Base-by-base conservation (phyloP, 1,284 basidiomycete species). In the Microbotryomycetes sp. region DNA sequence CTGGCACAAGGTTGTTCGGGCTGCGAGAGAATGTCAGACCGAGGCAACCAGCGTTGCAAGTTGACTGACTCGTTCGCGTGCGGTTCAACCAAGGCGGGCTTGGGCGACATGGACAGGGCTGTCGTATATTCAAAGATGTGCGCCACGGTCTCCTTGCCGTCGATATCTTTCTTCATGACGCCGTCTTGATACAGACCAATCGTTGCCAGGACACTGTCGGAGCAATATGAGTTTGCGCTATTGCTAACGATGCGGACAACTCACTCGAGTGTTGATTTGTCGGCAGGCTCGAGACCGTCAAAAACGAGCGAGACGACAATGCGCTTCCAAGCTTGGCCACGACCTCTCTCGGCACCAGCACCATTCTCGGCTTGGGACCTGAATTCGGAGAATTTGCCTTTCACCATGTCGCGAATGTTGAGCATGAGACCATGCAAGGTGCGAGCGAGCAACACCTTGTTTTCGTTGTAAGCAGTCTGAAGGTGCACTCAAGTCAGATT, bases 371-470 rank as follows among this genome's bases (percentile, higher is more conserved):
- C 71, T 21, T 70, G 59, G n/a, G 70, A 56, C 71, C 74, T 97
- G 79, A 90, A 97, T 75, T 94, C 94, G 64, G 90, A 93, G 72
- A 75, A 85, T 75, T 93, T 94, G 52, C 90, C 92, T 78, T 91
- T 93, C 83, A 91, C 96, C 68, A 97, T 97, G 72, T 97, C 93
- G 69, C 93, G 88, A 67, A 98, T 94, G 77, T 98, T 98, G 69
- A 93, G 77, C 92, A 97, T 97, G 73, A 97, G 88, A 66, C 90
- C 89, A 72, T 97, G 91, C 51, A 97, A 79, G 1, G 91, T 97
- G 65, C 91, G 86, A 23, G 91, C 86, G 71, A 94, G 93, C 13
- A 97, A 82, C 4, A 86, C 87, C 79, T 97, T 94, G 81, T 97
- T 92, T 77, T 97, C 93, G 75, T 97, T 97, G 78, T 97, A 80